These are phyloP conservation scores for Hyaloscypha hepaticicola DNA, from an alignment of 495 filamentous ascomycete genomes.

Conservation along the genomic window DNA sequence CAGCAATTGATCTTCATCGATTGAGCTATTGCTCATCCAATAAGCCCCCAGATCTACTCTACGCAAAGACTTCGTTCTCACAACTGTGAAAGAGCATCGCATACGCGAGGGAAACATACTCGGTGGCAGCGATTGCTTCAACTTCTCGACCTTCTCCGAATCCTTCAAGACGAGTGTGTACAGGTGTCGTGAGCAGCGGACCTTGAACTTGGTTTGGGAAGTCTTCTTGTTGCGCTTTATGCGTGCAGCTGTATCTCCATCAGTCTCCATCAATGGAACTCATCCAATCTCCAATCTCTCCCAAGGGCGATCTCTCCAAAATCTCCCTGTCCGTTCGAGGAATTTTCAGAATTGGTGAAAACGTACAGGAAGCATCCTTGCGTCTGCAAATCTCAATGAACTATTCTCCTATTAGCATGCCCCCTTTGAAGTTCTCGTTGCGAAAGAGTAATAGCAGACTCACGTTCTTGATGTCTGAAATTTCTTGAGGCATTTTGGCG, in stretches of 20 bases:
- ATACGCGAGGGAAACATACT: slow-evolving; percentile 56
- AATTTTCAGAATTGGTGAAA: slow-evolving; percentile 12
- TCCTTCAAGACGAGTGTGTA: slow-evolving; percentile 99
- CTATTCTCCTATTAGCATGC: slow-evolving; percentile 41
- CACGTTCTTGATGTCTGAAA: slow-evolving; percentile 94
- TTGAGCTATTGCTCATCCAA: not conserved
- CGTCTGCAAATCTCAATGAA: slow-evolving; percentile 99
- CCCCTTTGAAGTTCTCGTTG: not conserved
- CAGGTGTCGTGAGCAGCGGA: slow-evolving; percentile 89
- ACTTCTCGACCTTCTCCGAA: slow-evolving; percentile 98
- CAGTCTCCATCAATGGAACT: slow-evolving; percentile 27
- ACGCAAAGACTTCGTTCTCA: not conserved
- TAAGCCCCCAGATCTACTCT: not conserved
- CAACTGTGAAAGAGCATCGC: not conserved
- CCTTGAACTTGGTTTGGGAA: slow-evolving; percentile 99
- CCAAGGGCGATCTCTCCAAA: slow-evolving; percentile 12
- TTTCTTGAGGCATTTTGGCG: slow-evolving; percentile 91
- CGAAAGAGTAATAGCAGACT: too few relatives aligned
- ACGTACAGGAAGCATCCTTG: slow-evolving; percentile 82
- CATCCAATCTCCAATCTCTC: not conserved
- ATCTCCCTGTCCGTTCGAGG: slow-evolving; percentile 9
- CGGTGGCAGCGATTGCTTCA: slow-evolving; percentile 97
- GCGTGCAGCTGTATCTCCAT: slow-evolving; percentile 70
- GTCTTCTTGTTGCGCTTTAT: slow-evolving; percentile 93
- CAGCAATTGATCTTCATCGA: not conserved